phyloP scores from a whole-genome alignment of 768 basidiomycete species.

The Hypsizygus marmoreus region DNA sequence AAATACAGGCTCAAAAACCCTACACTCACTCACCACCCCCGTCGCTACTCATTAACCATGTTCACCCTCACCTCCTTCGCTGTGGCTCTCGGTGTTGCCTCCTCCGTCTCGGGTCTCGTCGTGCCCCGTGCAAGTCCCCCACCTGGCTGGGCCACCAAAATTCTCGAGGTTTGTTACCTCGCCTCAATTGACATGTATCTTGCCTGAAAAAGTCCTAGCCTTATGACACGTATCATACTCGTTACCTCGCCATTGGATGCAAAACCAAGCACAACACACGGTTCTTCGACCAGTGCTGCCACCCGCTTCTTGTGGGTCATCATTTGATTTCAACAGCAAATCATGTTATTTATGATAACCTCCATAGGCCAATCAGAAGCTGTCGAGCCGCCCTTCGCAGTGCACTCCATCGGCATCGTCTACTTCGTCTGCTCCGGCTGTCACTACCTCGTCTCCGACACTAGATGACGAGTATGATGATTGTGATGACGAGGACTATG shows the following conservation, averaged over 20 bases:
- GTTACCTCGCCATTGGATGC: constrained; percentile 63
- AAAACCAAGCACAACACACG: constrained; percentile 45
- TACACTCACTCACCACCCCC: constrained; percentile 32
- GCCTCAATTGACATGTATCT: constrained; percentile 3
- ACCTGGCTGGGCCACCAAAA: constrained; percentile 41
- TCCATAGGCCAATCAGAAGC: constrained; percentile 50
- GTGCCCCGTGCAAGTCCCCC: constrained; percentile 44
- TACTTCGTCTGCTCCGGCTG: constrained; percentile 24
- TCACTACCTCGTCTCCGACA: constrained; percentile 30
- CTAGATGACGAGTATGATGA: constrained; percentile 37
- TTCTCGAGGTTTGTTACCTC: constrained; percentile 43
- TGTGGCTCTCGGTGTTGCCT: constrained; percentile 40
- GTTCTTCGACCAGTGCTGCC: constrained; percentile 74
- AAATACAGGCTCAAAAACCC: constrained; percentile 23
- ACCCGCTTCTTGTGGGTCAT: constrained; percentile 59
- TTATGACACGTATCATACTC: constrained; percentile 58
- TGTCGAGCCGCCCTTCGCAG: constrained; percentile 47
- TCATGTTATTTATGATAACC: constrained; percentile 1
- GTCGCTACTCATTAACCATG: constrained; percentile 33
- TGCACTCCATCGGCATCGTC: constrained; percentile 48
- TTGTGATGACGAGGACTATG: constrained; percentile 27
- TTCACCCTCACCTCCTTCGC: constrained; percentile 41
- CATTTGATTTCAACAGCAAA: constrained; percentile 3
- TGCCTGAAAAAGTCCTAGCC: constrained; percentile 29
- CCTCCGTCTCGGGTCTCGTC: constrained; percentile 40